Evolutionary conservation across 2,329 filamentous ascomycete genomes (phyloP).

Genomic region (Ophiosphaerella narmari): DNA sequence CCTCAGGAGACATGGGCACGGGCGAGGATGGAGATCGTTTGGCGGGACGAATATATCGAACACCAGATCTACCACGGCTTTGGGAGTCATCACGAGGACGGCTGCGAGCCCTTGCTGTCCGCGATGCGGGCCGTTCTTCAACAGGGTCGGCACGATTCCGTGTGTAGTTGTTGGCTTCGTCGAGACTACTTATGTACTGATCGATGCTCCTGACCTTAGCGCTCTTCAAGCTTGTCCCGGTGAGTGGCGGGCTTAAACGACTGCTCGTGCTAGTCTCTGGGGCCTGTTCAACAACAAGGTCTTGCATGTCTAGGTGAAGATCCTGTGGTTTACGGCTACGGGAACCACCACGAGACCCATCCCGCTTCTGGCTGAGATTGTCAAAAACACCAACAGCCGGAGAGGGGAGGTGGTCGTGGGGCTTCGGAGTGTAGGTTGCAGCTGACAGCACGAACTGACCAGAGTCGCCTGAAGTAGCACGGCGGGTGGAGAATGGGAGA

Average conservation of each 20-base stretch:
- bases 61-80: conserved; percentile 69
- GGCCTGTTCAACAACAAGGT: conserved; percentile 46
- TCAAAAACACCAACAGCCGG: conserved; percentile 68
- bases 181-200: conserved; percentile 84
- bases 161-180: conserved; percentile 70
- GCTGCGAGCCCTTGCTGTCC: conserved; percentile 53
- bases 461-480: conserved; percentile 60
- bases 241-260: conserved; percentile 54
- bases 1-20: conserved; percentile 91
- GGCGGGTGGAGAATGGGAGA: conserved; percentile 41
- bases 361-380: conserved; percentile 65
- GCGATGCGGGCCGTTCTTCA: conserved; percentile 53
- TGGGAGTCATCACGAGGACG: conserved; percentile 65
- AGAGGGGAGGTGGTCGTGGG: conserved; percentile 61
- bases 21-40: conserved; percentile 92
- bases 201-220: conserved; percentile 71
- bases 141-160: conserved; percentile 46
- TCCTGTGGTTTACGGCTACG: conserved; percentile 79
- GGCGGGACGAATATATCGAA: conserved; percentile 71
- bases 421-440: conserved; percentile 39
- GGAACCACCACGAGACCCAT: conserved; percentile 69
- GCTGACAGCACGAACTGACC: conserved; percentile 54
- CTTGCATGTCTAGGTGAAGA: conserved; percentile 56
- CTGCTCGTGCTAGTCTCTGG: conserved; percentile 52
- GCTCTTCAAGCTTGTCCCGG: conserved; percentile 58